Evolutionary conservation across 202 grass and related monocot genomes (phyloP).

Genomic region (Zizania palustris): DNA sequence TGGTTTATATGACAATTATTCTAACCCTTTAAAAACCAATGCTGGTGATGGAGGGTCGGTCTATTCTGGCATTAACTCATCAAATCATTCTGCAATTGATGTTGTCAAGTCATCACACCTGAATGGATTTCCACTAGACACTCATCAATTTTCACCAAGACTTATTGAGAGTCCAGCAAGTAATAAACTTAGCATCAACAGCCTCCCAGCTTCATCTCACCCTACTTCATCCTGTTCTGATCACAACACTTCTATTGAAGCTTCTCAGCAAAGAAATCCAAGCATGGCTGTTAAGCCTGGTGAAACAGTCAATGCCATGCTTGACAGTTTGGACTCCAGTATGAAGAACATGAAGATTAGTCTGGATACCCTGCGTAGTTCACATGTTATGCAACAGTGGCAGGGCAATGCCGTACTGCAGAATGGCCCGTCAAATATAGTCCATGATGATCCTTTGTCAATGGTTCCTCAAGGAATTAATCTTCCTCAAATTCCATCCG

Average conservation of each 20-base stretch:
- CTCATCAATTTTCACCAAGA: slow-evolving; percentile 32
- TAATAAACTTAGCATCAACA: slow-evolving; percentile 28
- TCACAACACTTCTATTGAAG: slow-evolving; percentile 22
- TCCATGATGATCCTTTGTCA: slow-evolving; percentile 43
- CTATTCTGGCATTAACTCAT: slow-evolving; percentile 42
- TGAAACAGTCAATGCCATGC: slow-evolving; percentile 25
- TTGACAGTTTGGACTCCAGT: slow-evolving; percentile 49
- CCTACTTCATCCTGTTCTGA: slow-evolving; percentile 42
- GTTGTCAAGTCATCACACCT: slow-evolving; percentile 41
- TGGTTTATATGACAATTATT: slow-evolving; percentile 58
- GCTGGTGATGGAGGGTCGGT: slow-evolving; percentile 37
- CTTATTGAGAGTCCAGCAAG: slow-evolving; percentile 33
- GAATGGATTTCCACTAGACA: slow-evolving; percentile 35
- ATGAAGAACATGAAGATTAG: slow-evolving; percentile 53
- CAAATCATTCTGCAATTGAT: slow-evolving; percentile 47
- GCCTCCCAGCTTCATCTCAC: slow-evolving; percentile 26
- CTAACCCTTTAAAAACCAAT: slow-evolving; percentile 50
- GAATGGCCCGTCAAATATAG: slow-evolving; percentile 31
- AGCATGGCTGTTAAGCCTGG: slow-evolving; percentile 25
- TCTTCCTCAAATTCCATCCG: slow-evolving; percentile 45
- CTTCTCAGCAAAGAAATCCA: slow-evolving; percentile 44
- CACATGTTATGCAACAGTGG: slow-evolving; percentile 39
- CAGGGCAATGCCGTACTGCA: slow-evolving; percentile 43
- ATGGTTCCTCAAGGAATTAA: slow-evolving; percentile 53
- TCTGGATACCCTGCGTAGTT: slow-evolving; percentile 39